Base-by-base conservation (phyloP, 139 green algal species). In the Nannochloris sp. region DNA sequence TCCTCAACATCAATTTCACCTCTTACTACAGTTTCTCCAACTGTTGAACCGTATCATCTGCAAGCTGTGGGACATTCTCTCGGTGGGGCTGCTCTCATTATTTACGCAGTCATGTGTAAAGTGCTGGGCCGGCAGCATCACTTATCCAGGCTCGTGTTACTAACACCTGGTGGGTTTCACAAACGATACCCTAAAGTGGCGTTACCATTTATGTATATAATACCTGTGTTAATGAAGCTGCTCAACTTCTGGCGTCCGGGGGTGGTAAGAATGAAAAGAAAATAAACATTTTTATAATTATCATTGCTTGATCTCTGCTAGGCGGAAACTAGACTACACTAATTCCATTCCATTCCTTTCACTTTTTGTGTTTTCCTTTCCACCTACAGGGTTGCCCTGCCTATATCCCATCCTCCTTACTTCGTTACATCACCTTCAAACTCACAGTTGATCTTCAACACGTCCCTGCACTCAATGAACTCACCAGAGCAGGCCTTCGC, bases 141-240 rank as follows among this genome's bases (percentile, higher is more conserved):
- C 60, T 55, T 93, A 8, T 63, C 51, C 10, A 71, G 81, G 25
- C 70, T 94, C 56, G 76, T 94, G 29, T 73, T 94, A 61, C 75
- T 94, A 10, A 88, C 80, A 6, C 87, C 87, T 13, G 87, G 85
- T 2, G 87, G 85, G 54, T 90, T 89, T 68, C 83, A 87, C 54
- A 45, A 61, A 13, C 42, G 42, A 13, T 68, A 75, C 59, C 68
- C 68, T 12, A 45, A 15, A 46, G 56, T 67, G 14, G 56, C 72
- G 13, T 33, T 25, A 29, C 74, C 74, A 1, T 70, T 85, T 51
- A 32, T 72, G 10, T 66, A 32, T 48, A 15, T 72, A 29, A 7
- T 82, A 10, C 70, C 79, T 0, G n/a, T 65, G 12, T 4, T 79
- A 4, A 56, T 66, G 30, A 61, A 48, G 47, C 31, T 67, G 23